A percentile compares a stretch with the other conserved stretches of the same genome.
Conservation (phyloP, 2,329 filamentous ascomycete species). For the Ramichloridium luteum region DNA sequence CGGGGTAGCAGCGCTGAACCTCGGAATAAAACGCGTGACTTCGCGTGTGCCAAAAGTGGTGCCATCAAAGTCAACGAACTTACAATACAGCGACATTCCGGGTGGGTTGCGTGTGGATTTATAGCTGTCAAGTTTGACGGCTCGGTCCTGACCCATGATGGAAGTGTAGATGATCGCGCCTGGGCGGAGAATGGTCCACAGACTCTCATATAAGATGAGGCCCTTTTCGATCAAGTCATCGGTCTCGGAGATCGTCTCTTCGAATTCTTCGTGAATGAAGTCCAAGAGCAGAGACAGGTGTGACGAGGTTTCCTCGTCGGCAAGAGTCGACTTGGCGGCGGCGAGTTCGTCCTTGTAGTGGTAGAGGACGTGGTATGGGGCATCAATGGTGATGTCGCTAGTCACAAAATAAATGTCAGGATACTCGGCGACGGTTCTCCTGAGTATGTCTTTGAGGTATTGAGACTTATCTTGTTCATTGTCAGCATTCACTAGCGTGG, state of each 20-base stretch:
- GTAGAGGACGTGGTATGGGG: slow-evolving; percentile 19
- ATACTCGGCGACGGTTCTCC: slow-evolving; percentile 15
- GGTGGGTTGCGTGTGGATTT: slow-evolving; percentile 12
- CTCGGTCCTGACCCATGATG: slow-evolving; percentile 20
- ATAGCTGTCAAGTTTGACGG: slow-evolving; percentile 20
- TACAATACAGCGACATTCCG: slow-evolving; percentile 18
- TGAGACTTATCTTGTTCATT: slow-evolving; percentile 17
- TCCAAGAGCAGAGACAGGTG: slow-evolving; percentile 24
- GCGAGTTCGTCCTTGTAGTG: slow-evolving; percentile 21
- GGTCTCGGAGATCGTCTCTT: slow-evolving; percentile 21
- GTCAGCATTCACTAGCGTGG: background rate
- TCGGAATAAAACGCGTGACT: slow-evolving; percentile 7
- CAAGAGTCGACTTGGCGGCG: slow-evolving; percentile 11
- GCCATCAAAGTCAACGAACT: slow-evolving; percentile 27
- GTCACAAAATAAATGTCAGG: slow-evolving; percentile 21
- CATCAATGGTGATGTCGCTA: slow-evolving; percentile 19
- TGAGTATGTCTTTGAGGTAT: slow-evolving; percentile 21
- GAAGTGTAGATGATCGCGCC: slow-evolving; percentile 17
- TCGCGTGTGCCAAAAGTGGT: slow-evolving; percentile 16
- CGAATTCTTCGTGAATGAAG: slow-evolving; percentile 18
- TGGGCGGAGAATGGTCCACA: slow-evolving; percentile 36
- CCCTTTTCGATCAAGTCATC: slow-evolving; percentile 19
- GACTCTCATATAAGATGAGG: slow-evolving; percentile 26
- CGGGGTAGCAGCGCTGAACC: slow-evolving; percentile 13
- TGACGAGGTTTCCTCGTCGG: slow-evolving; percentile 19